phyloP scores from a whole-genome alignment of 306 rosid species.

The Alnus rubra region DNA sequence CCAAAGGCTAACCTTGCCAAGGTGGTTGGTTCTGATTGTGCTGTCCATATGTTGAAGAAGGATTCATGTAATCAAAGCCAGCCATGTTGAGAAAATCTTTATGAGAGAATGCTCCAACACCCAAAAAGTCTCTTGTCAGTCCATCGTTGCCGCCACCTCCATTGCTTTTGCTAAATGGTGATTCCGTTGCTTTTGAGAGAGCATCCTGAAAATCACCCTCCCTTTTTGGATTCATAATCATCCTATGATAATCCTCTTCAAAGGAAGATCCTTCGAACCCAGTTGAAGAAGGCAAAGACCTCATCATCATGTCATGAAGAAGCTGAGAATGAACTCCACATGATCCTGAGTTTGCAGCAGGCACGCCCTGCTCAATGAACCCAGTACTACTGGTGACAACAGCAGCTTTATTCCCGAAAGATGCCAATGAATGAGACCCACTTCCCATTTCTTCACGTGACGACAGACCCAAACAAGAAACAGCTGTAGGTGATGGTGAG shows the following conservation, averaged over 20 bases:
- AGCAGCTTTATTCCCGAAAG: conserved; percentile 46
- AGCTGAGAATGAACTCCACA: conserved; percentile 12
- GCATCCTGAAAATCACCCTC: conserved; percentile 18
- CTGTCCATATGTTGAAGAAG: conserved; percentile 41
- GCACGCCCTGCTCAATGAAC: conserved; percentile 20
- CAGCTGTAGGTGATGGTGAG: conserved; percentile 22
- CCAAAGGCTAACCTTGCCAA: too few relatives aligned
- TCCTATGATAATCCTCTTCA: conserved; percentile 40
- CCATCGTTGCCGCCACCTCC: conserved; percentile 32
- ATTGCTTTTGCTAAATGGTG: neutral
- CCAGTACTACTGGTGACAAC: neutral
- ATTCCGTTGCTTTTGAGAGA: conserved; percentile 20
- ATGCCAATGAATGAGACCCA: conserved; percentile 31
- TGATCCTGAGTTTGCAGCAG: neutral
- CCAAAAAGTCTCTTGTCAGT: conserved; percentile 71
- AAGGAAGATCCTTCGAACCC: conserved; percentile 32
- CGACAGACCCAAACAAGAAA: conserved; percentile 32
- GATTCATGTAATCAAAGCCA: conserved; percentile 38
- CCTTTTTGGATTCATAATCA: conserved; percentile 29
- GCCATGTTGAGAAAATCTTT: conserved; percentile 44
- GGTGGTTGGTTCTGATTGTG: conserved; percentile 42
- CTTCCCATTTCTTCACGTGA: conserved; percentile 47
- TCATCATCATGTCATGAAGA: conserved; percentile 51
- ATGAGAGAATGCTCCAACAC: conserved; percentile 51
- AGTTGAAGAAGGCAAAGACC: conserved; percentile 23